Evolutionary conservation across 1,139 yeast genomes (phyloP), one percentile per base, ranked within the genome.

Genomic region (Citeromyces hawaiiensis): DNA sequence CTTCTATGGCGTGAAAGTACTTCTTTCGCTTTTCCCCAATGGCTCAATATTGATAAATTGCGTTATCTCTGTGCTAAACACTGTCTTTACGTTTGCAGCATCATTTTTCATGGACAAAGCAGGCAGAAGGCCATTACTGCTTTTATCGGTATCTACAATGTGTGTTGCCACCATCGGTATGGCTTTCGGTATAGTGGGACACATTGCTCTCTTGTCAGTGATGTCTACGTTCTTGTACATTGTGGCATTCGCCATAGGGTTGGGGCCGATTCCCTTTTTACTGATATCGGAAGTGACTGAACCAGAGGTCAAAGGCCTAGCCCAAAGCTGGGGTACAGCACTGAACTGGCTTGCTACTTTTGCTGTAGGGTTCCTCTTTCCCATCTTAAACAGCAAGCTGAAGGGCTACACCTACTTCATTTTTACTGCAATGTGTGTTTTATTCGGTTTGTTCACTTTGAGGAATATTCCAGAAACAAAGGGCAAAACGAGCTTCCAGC

Each of bases 221-320:
- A 41, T 71, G 0, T 77, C 91, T 2, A 79, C 88, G 0, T 72
- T 83, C 42, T 57, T 72, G 2, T 87, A 85, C 55, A 87, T 88
- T 38, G 74, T 81, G 0, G 73, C 86, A 35, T 91, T 88, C 62
- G 97, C 96, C 0, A 62, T 82, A 37, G 98, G 98, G 0, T 58
- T 87, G 45, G 98, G 98, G 0, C 97, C 98, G 11, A 85, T 91
- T 39, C 97, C 98, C 29, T 88, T 88, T 60, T 62, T 88, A 47
- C 61, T 88, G 43, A 81, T 91, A n/a, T 76, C 94, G 7, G 97
- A 91, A 55, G 77, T 88, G 15, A 81, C 95, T 0, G 94, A 86
- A 43, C 65, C 74, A 2, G 73, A 74, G 42, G 93, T 91, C 3
- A 81, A 77, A 43, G 93, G 88, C 2, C 67, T 76, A 38, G 96